A percentile compares a stretch with the other conserved stretches of the same genome.
These are phyloP conservation scores for Hymenoscyphus occultus DNA, from an alignment of 2,329 filamentous ascomycete species.

Conservation along the genomic window DNA sequence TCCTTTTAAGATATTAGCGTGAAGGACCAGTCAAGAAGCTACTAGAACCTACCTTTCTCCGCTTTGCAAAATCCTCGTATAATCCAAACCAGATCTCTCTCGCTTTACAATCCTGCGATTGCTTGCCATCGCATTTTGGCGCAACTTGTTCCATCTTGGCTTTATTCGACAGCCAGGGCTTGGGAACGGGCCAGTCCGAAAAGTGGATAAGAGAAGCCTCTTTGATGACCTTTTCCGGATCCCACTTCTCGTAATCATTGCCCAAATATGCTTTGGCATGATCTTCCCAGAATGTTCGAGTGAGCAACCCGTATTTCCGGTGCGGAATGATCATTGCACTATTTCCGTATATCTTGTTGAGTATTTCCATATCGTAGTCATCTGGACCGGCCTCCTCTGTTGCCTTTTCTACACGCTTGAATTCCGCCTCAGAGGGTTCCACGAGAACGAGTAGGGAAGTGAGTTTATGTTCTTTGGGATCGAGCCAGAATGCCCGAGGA, in stretches of 20 bases:
- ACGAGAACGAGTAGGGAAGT: constrained; percentile 57
- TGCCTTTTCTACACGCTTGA: constrained; percentile 36
- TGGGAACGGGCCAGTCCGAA: constrained; percentile 56
- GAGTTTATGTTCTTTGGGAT: constrained; percentile 41
- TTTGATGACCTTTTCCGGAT: constrained; percentile 46
- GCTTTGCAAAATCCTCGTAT: constrained; percentile 13
- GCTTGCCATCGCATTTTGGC: constrained; percentile 7
- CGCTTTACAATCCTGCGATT: constrained; percentile 4
- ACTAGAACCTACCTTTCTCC: constrained; percentile 11
- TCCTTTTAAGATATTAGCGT: no score
- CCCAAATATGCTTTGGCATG: constrained; percentile 50
- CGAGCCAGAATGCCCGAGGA: constrained; percentile 59
- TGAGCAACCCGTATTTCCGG: constrained; percentile 50
- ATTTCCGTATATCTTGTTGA: constrained; percentile 27
- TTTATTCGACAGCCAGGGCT: constrained; percentile 45
- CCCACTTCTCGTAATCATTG: constrained; percentile 45
- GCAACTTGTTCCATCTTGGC: neutral
- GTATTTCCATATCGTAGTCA: constrained; percentile 60
- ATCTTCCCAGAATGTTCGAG: constrained; percentile 50
- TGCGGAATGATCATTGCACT: constrained; percentile 51
- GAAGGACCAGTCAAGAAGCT: neutral
- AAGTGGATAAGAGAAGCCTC: constrained; percentile 57
- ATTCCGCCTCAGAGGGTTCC: constrained; percentile 51
- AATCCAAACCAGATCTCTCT: constrained; percentile 14
- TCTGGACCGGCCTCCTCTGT: constrained; percentile 25